Evolutionary conservation across 768 basidiomycete genomes (phyloP).

Genomic region (Phaeotremella skinneri): DNA sequence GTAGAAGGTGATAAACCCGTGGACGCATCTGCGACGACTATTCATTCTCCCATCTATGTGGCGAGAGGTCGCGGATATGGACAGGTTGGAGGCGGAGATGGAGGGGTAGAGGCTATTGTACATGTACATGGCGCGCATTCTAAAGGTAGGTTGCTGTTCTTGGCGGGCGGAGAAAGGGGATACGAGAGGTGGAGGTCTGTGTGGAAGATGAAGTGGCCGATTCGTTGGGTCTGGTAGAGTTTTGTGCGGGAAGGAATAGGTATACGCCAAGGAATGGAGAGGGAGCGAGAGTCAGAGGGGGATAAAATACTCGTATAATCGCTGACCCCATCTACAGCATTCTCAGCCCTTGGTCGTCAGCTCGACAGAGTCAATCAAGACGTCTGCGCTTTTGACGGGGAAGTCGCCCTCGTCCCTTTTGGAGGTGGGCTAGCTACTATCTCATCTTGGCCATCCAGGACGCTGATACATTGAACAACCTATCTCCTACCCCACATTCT

Average conservation of each 20-base stretch:
- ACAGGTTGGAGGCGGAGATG: constrained; percentile 19
- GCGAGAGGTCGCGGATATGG: constrained; percentile 17
- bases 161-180: no score
- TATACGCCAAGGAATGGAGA: no score
- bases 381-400: constrained; percentile 30
- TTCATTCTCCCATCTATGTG: constrained; percentile 35
- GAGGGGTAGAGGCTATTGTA: constrained; percentile 30
- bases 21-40: constrained; percentile 33
- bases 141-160: constrained; percentile 16
- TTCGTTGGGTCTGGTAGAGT: no score
- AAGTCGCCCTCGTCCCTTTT: constrained; percentile 31
- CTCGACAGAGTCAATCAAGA: constrained; percentile 38
- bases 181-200: no score
- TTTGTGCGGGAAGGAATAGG: no score
- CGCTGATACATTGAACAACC: no score
- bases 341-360: constrained; percentile 27
- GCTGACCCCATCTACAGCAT: constrained; percentile 12
- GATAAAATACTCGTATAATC: no score
- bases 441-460: background rate
- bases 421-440: constrained; percentile 20
- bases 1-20: constrained; percentile 29
- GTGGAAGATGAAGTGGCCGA: no score
- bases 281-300: no score
- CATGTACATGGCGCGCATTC: constrained; percentile 39
- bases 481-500: no score